These are phyloP conservation scores for Pisolithus orientalis DNA, from an alignment of 768 basidiomycete species.

Conservation along the genomic window DNA sequence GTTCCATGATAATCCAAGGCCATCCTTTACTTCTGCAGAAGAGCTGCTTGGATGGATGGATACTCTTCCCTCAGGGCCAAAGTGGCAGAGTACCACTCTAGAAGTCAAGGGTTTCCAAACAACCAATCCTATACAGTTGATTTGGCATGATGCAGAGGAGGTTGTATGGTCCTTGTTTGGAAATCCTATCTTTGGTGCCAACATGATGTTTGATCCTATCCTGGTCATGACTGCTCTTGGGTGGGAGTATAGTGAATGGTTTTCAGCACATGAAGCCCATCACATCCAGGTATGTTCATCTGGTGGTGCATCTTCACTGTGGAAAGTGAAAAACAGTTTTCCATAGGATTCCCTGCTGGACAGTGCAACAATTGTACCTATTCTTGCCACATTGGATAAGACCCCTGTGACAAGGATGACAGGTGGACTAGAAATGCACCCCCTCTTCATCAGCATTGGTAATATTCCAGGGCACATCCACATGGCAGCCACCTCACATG, in stretches of 20 bases:
- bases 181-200: slow-evolving; percentile 11
- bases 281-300: background rate
- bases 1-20: background rate
- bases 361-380: background rate
- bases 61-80: slow-evolving; percentile 9
- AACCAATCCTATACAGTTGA: slow-evolving; percentile 12
- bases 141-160: slow-evolving; percentile 20
- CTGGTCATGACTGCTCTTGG: background rate
- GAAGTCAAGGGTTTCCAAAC: slow-evolving; percentile 7
- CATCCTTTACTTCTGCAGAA: slow-evolving; percentile 16
- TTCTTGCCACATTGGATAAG: slow-evolving; percentile 23
- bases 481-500: background rate
- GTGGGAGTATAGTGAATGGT: background rate
- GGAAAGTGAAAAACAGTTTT: background rate
- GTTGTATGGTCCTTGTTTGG: slow-evolving; percentile 16
- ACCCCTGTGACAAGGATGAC: slow-evolving; percentile 26
- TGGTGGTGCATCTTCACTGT: background rate
- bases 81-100: slow-evolving; percentile 13
- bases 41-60: slow-evolving; percentile 7
- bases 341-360: background rate
- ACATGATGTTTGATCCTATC: no score
- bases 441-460: background rate
- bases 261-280: background rate
- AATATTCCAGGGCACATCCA: background rate
- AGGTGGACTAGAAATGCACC: slow-evolving; percentile 10